Evolutionary conservation across 2,329 filamentous ascomycete genomes (phyloP).

Genomic region (Pyrenophora graminea): DNA sequence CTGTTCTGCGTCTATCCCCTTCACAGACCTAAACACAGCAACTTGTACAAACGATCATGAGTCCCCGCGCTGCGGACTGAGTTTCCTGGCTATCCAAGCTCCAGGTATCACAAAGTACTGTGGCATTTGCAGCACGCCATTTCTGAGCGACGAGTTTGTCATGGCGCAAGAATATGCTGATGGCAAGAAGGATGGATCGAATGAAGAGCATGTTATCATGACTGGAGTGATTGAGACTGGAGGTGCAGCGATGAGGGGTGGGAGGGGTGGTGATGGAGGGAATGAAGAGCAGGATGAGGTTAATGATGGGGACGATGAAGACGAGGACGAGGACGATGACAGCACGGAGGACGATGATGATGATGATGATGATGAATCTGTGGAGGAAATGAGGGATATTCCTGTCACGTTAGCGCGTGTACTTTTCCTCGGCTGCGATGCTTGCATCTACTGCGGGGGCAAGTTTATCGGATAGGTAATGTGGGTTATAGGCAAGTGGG

Average conservation of each 20-base stretch:
- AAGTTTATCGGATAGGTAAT: constrained; percentile 37
- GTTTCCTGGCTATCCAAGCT: constrained; percentile 60
- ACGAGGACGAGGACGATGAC: background rate
- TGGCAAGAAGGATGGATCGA: background rate
- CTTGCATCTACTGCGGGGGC: constrained; percentile 45
- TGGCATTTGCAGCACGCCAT: constrained; percentile 56
- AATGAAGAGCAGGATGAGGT: background rate
- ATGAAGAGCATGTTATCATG: constrained; percentile 2
- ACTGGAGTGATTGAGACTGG: background rate
- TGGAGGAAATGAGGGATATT: constrained; percentile 1
- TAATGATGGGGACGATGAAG: background rate
- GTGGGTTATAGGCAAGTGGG: background rate
- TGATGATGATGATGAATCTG: background rate
- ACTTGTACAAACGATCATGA: constrained; percentile 58
- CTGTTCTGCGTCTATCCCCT: constrained; percentile 54
- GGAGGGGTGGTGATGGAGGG: background rate
- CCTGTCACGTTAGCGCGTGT: constrained; percentile 34
- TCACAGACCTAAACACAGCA: constrained; percentile 53
- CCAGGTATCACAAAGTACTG: constrained; percentile 60
- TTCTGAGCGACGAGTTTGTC: constrained; percentile 52
- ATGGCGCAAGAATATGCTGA: constrained; percentile 24
- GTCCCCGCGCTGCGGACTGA: constrained; percentile 60
- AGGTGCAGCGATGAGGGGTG: background rate
- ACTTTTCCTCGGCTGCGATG: constrained; percentile 43
- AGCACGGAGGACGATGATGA: background rate